Evolutionary conservation across 2,329 filamentous ascomycete species (phyloP).

Genomic region (Xylaria sp.): DNA sequence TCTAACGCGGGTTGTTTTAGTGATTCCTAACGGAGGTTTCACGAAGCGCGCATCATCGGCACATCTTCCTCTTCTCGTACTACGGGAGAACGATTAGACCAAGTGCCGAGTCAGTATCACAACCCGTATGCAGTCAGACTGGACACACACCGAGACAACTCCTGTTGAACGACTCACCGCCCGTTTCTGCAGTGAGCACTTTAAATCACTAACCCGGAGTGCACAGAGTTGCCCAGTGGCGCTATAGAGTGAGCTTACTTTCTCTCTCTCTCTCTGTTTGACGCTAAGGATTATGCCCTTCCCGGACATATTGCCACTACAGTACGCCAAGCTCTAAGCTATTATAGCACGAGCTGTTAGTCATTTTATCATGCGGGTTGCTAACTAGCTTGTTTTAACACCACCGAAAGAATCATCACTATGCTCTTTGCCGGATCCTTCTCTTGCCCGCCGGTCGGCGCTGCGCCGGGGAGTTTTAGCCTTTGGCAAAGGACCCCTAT

Average conservation of each 20-base stretch:
- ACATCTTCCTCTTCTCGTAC: slow-evolving; percentile 6
- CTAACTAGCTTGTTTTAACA: slow-evolving; percentile 3
- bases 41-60: slow-evolving; percentile 12
- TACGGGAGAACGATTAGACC: background rate
- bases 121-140: slow-evolving; percentile 29
- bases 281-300: slow-evolving; percentile 13
- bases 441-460: slow-evolving; percentile 17
- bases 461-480: background rate
- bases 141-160: slow-evolving; percentile 1
- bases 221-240: background rate
- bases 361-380: slow-evolving; percentile 14
- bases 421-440: slow-evolving; percentile 4
- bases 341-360: slow-evolving; percentile 2
- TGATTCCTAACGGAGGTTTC: background rate
- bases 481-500: background rate
- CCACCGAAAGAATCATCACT: background rate
- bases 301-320: slow-evolving; percentile 3
- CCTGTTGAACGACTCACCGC: slow-evolving; percentile 30
- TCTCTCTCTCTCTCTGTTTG: slow-evolving; percentile 3
- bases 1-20: background rate
- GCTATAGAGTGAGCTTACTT: slow-evolving; percentile 16
- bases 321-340: slow-evolving; percentile 9
- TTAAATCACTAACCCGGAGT: slow-evolving; percentile 21
- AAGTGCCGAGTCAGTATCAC: slow-evolving; percentile 23
- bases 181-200: slow-evolving; percentile 38